Evolutionary conservation across 208 protist species (phyloP), one percentile per base, ranked within the genome.

Genomic region (Acanthamoeba castellanii): DNA sequence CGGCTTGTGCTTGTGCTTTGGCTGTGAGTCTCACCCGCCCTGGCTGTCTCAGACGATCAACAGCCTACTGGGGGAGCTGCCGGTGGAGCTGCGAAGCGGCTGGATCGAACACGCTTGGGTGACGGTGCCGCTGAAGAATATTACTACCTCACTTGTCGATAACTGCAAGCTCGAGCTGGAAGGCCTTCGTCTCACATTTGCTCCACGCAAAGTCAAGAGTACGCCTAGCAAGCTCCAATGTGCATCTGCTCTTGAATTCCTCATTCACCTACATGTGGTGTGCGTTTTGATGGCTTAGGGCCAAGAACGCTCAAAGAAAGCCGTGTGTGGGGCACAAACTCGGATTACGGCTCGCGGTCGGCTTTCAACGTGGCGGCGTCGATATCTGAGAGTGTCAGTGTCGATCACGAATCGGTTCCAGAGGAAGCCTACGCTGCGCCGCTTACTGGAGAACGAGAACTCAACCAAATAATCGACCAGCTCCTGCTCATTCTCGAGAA

Each of bases 101-200:
- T 94, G 91, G 91, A 94, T 94, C n/a, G 91, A 81, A 47, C 91
- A 94, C n/a, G 91, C 91, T 5, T 94, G 91, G 91, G 91, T 94
- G 9, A 94, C 91, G 5, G 37, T 94, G n/a, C 91, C 91, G 3
- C 70, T 94, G 27, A 78, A 85, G 50, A 81, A 94, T 47, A 78
- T 94, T 32, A 85, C 91, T 30, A 72, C 91, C n/a, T 7, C 37
- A 13, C 66, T 92, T 11, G 72, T 94, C 22, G 91, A 94, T 34
- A 81, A 94, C 70, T 94, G 91, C 72, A 94, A 94, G 50, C 91
- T 94, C 70, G 91, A 94, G 37, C 42, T 94, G 16, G 91, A 81
- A 25, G 91, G 91, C n/a, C 45, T 94, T 20, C 34, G 57, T 8
- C 57, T 94, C 47, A 85, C 91, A 2, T 85, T 94, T 27, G 64